phyloP scores from a whole-genome alignment of 225 moss, liverwort and hornwort genomes.

The Antitrichia curtipendula region DNA sequence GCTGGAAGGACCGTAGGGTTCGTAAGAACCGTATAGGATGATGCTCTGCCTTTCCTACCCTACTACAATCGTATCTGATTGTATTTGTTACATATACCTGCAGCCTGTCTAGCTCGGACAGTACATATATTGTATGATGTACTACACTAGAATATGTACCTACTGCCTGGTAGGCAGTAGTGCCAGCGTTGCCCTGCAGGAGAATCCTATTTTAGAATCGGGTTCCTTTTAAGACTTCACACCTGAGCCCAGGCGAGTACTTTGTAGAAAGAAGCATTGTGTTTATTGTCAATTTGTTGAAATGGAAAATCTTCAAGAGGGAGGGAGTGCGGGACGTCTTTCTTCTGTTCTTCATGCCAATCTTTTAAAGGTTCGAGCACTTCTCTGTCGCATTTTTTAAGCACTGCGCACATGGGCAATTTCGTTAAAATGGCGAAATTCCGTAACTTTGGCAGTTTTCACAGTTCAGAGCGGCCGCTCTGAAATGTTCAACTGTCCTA shows the following conservation, averaged over 20 bases:
- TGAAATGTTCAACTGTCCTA: no score
- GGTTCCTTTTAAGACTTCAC: no score
- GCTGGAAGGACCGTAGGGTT: not conserved
- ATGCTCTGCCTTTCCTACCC: not conserved
- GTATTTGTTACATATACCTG: not conserved
- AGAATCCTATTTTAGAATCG: not conserved
- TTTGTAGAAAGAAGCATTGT: not conserved
- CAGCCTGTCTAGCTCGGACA: not conserved
- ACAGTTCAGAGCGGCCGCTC: no score
- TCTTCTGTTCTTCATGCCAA: not conserved
- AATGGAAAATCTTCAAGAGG: not conserved
- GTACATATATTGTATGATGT: not conserved
- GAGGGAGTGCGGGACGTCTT: not conserved
- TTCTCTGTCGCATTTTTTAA: not conserved
- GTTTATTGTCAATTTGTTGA: not conserved
- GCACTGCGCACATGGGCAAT: no score
- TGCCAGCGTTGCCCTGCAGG: not conserved
- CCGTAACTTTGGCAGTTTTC: no score
- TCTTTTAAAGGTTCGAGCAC: not conserved
- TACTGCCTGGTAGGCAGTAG: no score
- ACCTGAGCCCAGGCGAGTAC: not conserved
- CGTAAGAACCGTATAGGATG: not conserved
- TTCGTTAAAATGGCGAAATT: no score
- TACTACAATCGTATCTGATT: not conserved
- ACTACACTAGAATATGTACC: no score